Conservation (phyloP, 164 flowering plant genomes). For the Saururus chinensis region DNA sequence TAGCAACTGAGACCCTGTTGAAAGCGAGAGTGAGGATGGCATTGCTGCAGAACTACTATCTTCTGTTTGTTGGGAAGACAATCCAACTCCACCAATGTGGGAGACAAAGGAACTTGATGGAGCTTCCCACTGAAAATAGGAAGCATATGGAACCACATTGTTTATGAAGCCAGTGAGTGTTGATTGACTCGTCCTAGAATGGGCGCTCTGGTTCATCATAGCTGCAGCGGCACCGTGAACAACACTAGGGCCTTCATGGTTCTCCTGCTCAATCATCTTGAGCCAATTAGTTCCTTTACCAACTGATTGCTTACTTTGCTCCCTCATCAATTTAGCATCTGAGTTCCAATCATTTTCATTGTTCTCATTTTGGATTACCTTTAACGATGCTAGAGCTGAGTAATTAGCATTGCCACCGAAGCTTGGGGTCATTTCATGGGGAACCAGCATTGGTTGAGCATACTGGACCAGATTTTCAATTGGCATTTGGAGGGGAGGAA, state of each 20-base stretch:
- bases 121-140: not conserved
- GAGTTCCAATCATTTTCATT: not conserved
- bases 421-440: conserved; percentile 14
- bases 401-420: not conserved
- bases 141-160: not conserved
- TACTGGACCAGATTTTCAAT: conserved; percentile 24
- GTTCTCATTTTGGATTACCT: not conserved
- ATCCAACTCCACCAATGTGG: too few relatives aligned
- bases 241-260: not conserved
- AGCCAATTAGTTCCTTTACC: conserved; percentile 16
- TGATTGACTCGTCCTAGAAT: not conserved
- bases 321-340: not conserved
- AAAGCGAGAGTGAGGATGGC: not conserved
- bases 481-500: conserved; percentile 64
- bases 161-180: not conserved
- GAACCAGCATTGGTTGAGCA: conserved; percentile 19
- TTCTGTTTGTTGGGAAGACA: not conserved
- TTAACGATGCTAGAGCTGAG: not conserved
- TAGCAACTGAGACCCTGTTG: not conserved
- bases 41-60: not conserved
- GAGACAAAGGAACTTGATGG: not conserved
- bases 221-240: not conserved
- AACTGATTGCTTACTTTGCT: conserved; percentile 12
- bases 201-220: not conserved
- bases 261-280: conserved; percentile 13